A percentile compares a stretch with the other conserved stretches of the same genome.
Evolutionary conservation across 768 basidiomycete genomes (phyloP).

Genomic region (Pluteus cervinus): DNA sequence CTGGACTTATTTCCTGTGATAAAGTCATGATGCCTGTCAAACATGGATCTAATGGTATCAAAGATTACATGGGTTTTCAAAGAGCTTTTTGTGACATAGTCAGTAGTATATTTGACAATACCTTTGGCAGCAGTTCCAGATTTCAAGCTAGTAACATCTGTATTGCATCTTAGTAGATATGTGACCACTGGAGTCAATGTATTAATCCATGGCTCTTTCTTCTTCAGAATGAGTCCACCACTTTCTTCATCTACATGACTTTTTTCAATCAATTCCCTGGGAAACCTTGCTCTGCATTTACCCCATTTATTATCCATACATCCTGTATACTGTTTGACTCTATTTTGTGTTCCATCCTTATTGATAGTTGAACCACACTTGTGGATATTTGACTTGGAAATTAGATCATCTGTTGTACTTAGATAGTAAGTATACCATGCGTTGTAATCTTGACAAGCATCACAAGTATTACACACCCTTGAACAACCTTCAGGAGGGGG

Average conservation of each 20-base stretch:
- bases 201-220: conserved; percentile 25
- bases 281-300: conserved; percentile 28
- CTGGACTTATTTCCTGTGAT: conserved; percentile 8
- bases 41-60: conserved; percentile 12
- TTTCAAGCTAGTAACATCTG: conserved; percentile 31
- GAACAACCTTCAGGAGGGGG: too few species aligned
- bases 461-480: too few species aligned
- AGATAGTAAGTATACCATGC: conserved; percentile 15
- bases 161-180: conserved; percentile 25
- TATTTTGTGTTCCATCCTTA: conserved; percentile 10
- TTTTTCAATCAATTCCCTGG: conserved; percentile 12
- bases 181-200: conserved; percentile 12
- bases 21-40: conserved; percentile 8
- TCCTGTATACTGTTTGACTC: conserved; percentile 5
- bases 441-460: too few species aligned
- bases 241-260: conserved; percentile 20
- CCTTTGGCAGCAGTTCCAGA: conserved; percentile 21
- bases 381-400: conserved; percentile 23
- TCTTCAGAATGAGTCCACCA: conserved; percentile 15
- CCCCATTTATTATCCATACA: conserved; percentile 16
- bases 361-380: conserved; percentile 12
- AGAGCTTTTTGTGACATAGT: conserved; percentile 29
- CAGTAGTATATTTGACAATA: conserved; percentile 25
- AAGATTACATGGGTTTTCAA: conserved; percentile 29
- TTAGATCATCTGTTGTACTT: conserved; percentile 17